Base-by-base conservation (phyloP, 345 rosid genomes). In the Salix suchowensis region DNA sequence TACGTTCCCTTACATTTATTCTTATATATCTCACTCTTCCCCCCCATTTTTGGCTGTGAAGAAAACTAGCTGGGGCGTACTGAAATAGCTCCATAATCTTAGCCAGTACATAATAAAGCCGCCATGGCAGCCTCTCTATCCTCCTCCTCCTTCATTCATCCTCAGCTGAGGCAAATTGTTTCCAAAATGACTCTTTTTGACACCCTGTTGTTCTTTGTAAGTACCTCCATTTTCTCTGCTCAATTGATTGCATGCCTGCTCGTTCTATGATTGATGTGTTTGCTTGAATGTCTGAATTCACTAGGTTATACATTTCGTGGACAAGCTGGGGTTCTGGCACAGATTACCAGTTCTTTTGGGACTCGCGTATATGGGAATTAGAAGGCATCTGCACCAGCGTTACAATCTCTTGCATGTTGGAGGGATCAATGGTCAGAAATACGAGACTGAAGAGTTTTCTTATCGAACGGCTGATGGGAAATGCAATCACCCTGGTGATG, bases 391-490 rank as follows among this genome's bases (percentile, higher is more conserved):
- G 61, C 94, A 89, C 75, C 94, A 92, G 77, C 89, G 90, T 64
- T 90, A 90, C 75, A 92, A 92, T 75, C 91, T 90, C 7, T 55
- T 88, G 81, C 89, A 85, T 55, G 93, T 92, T n/a, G 94, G 91
- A 30, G 80, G 60, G 70, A 79, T 77, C 74, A 62, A 67, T 24
- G 91, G 93, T 65, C 79, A 80, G 71, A 72, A 76, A 74, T 92
- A 89, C 36, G 84, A 92, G 72, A 81, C 80, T 5, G 76, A 81
- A 13, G 84, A 85, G 58, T 88, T 86, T 69, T 55, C 73, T 74
- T 87, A 88, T 70, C 87, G 93, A 61, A 92, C 94, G 52, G 88
- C 94, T 1, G 88, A 90, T 50, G 94, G 93, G 11, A 88, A 84
- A 61, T 90, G 82, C 78, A 92, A 88, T 76, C 91, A 92, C 78